Conservation (phyloP, 441 rosid genomes). For the Jatropha podagrica region DNA sequence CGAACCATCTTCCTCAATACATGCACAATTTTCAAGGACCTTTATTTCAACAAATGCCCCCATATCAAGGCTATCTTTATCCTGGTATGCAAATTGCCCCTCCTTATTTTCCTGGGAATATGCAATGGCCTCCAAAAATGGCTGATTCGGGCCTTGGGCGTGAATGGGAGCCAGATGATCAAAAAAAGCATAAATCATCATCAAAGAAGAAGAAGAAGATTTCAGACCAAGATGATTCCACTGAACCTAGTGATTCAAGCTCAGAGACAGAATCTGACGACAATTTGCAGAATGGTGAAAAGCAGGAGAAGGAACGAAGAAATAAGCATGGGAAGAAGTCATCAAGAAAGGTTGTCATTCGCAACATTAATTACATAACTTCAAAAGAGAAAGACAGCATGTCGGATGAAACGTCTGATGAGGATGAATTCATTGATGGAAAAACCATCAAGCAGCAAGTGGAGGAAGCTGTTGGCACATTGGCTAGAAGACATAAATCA, state of each 20-base stretch:
- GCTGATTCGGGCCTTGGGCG: constrained; percentile 42
- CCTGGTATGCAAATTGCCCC: constrained; percentile 75
- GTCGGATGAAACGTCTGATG: constrained; percentile 59
- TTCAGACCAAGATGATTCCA: constrained; percentile 51
- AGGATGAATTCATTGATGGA: constrained; percentile 59
- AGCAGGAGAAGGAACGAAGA: constrained; percentile 31
- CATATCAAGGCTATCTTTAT: constrained; percentile 64
- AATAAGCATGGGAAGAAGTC: constrained; percentile 68
- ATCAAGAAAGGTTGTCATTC: constrained; percentile 89
- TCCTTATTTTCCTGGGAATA: constrained; percentile 70
- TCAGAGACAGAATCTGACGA: constrained; percentile 48
- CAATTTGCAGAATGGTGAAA: constrained; percentile 27
- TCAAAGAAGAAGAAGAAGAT: constrained; percentile 54
- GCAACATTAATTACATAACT: constrained; percentile 91
- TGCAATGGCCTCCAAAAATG: constrained; percentile 74
- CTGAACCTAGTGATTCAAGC: constrained; percentile 51
- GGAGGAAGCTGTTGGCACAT: constrained; percentile 78
- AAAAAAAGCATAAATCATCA: constrained; percentile 44
- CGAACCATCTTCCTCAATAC: constrained; percentile 70
- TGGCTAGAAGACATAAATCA: constrained; percentile 64
- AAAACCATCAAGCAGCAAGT: constrained; percentile 73
- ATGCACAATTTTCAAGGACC: constrained; percentile 85
- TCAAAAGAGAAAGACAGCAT: constrained; percentile 52
- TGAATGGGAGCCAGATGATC: constrained; percentile 49
- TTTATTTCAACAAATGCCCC: constrained; percentile 49